Base-by-base conservation (phyloP, 352 stramenopile species). In the Pythium brachiatum region DNA sequence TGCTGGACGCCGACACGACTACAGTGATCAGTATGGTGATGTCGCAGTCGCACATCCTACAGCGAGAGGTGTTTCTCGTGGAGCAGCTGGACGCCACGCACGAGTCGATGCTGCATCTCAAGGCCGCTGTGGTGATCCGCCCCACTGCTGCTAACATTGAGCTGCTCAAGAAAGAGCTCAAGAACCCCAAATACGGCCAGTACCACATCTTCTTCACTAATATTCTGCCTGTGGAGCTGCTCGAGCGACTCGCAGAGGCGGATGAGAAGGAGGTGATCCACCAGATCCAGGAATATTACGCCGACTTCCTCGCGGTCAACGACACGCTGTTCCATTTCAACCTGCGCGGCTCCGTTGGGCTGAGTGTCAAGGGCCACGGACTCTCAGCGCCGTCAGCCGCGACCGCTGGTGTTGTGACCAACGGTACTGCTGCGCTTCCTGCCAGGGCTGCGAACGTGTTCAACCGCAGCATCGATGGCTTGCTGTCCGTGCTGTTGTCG, bases 201-300 rank as follows among this genome's bases (percentile, higher is more conserved):
- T 99, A 99, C 79, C 97, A 99, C 76, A 84, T 99, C 52, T 99
- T 99, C 75, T 99, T 99, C 78, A 96, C 90, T 34, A 99, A 98
- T 59, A 98, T 99, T 60, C 57, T 99, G 39, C 79, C 95, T 32
- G 74, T 95, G 2, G 91, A 97, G 29, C 72, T 98, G 38, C 79
- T 99, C 15, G 84, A 98, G 69, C 79, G 97, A n/a, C 75, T 99
- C 50, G 97, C 97, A 0, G 90, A 98, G 56, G 87, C 88, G 21
- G 98, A 99, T 76, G 84, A 97, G 64, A 87, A 96, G 44, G 96
- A 99, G 66, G 71, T 97, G 43, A 93, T 99, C 43, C 58, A 81
- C 43, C 84, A 94, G 66, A 95, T 99, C 16, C 97, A 99, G 70
- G 98, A 99, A 78, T 99, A 98, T 71, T 99, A 99, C 75, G 97